Conservation (phyloP, 345 rosid species). For the Arabidopsis arenosa region DNA sequence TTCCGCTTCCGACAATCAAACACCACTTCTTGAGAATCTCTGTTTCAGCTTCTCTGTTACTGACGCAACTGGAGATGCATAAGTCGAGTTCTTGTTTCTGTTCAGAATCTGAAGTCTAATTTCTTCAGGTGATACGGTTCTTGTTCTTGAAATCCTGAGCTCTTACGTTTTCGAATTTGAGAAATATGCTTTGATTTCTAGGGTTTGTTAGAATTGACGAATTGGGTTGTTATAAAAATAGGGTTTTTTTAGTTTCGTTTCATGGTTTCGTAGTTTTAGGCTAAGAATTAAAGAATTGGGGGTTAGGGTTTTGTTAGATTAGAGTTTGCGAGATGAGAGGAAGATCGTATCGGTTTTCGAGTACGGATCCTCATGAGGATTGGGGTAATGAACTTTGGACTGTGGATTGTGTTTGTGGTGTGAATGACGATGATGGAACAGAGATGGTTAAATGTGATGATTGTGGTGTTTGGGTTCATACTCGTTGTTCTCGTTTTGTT, state of each 20-base stretch:
- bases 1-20: conserved; percentile 34
- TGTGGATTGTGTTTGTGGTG: conserved; percentile 98
- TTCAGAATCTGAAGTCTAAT: conserved; percentile 18
- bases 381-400: conserved; percentile 99
- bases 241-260: neutral
- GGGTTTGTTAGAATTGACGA: conserved; percentile 27
- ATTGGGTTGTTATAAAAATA: conserved; percentile 2
- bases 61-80: conserved; percentile 23
- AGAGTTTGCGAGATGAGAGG: conserved; percentile 37
- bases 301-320: conserved; percentile 40
- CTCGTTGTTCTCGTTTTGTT: conserved; percentile 89
- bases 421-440: conserved; percentile 92
- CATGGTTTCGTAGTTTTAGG: neutral
- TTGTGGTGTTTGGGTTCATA: conserved; percentile 99
- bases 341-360: conserved; percentile 46
- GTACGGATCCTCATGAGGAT: conserved; percentile 81
- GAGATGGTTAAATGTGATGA: conserved; percentile 99
- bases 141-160: neutral
- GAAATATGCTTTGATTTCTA: conserved; percentile 17
- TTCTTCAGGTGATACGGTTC: conserved; percentile 27
- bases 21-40: conserved; percentile 13
- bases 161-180: neutral
- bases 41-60: conserved; percentile 3
- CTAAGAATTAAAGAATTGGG: conserved; percentile 22
- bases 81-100: neutral